Conservation (phyloP, 768 basidiomycete species). For the Lactifluus rugatus region DNA sequence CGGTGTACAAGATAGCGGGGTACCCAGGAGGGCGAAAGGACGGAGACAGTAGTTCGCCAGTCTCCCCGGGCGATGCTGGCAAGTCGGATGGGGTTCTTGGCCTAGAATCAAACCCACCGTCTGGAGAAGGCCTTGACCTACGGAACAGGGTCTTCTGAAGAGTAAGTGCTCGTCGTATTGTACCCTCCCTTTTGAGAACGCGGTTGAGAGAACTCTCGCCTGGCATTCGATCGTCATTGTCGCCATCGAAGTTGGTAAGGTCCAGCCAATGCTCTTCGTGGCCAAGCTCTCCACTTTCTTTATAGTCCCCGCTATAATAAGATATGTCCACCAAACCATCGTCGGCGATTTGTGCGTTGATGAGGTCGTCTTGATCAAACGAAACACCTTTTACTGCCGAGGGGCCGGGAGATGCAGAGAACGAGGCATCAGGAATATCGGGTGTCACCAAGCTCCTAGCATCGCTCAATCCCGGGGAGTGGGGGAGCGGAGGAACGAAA, state of each 20-base stretch:
- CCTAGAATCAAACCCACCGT: neutral
- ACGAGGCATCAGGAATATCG: neutral
- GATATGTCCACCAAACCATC: conserved; percentile 34
- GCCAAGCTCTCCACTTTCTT: conserved; percentile 29
- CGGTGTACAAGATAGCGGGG: too few species aligned
- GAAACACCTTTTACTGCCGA: neutral
- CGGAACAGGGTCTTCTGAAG: conserved; percentile 24
- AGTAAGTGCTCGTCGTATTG: conserved; percentile 41
- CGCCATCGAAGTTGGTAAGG: conserved; percentile 71
- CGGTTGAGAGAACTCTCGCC: conserved; percentile 47
- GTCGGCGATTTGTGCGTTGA: neutral
- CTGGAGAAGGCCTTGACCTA: neutral
- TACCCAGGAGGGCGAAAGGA: neutral
- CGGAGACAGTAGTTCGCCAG: neutral
- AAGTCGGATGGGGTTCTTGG: neutral
- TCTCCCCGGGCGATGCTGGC: neutral
- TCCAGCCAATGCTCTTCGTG: conserved; percentile 49
- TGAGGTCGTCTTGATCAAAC: conserved; percentile 3
- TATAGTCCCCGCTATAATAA: conserved; percentile 32
- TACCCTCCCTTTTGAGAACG: conserved; percentile 51
- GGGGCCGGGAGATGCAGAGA: neutral
- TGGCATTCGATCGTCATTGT: conserved; percentile 47
- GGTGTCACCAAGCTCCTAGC: neutral
- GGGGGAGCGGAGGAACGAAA: conserved; percentile 24
- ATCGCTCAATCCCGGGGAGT: neutral